A percentile compares a stretch with the other conserved stretches of the same genome.
Conservation (phyloP, 495 filamentous ascomycete genomes). For the Penicillium soppii region DNA sequence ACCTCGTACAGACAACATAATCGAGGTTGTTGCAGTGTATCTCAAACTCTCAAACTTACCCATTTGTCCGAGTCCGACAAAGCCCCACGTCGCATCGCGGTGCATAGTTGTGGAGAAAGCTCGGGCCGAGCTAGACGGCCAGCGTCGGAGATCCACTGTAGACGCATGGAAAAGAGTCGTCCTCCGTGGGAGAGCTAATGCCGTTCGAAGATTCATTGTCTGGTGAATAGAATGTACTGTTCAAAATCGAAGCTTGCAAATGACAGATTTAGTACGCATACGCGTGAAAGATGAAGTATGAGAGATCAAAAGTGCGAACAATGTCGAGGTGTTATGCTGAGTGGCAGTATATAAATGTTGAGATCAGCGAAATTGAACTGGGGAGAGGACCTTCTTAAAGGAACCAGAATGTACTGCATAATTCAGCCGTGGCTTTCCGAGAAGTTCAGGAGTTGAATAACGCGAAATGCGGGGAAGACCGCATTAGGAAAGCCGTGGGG, state of each 20-base stretch:
- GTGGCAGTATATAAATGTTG: neutral
- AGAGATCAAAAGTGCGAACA: neutral
- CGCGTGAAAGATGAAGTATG: neutral
- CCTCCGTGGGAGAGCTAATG: constrained; percentile 18
- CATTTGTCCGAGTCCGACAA: constrained; percentile 87
- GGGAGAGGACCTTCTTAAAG: constrained; percentile 3
- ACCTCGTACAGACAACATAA: neutral
- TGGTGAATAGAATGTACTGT: neutral
- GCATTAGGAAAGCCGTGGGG: constrained; percentile 6
- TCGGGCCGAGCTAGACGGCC: constrained; percentile 26
- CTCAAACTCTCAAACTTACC: constrained; percentile 55
- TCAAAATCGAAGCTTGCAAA: neutral
- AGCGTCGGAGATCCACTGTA: constrained; percentile 13
- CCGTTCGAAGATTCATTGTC: constrained; percentile 22
- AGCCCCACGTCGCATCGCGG: constrained; percentile 69
- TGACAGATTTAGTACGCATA: neutral
- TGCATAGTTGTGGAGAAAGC: constrained; percentile 56
- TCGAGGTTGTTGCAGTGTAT: neutral
- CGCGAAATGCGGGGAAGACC: constrained; percentile 8
- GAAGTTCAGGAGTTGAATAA: neutral
- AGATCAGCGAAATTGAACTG: neutral
- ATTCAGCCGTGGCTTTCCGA: constrained; percentile 24
- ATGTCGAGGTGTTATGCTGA: neutral
- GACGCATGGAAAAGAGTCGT: constrained; percentile 13
- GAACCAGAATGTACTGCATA: neutral